Evolutionary conservation across 371 early-diverging fungal species (phyloP).

Genomic region (Blakeslea trispora): DNA sequence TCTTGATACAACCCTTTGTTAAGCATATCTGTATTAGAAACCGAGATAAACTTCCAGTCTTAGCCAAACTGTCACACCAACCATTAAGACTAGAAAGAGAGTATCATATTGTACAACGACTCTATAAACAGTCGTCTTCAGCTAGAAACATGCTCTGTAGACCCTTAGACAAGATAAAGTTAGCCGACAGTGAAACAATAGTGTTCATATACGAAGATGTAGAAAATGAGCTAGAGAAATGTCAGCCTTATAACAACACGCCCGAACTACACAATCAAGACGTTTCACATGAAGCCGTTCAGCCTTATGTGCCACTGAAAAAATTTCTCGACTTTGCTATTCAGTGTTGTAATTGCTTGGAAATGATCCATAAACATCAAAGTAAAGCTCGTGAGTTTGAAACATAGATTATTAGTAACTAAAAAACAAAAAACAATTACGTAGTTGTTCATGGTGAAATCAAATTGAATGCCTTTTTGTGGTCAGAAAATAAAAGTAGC

Average conservation of each 20-base stretch:
- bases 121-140: slow-evolving; percentile 32
- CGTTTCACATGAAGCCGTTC: neutral
- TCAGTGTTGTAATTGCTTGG: slow-evolving; percentile 50
- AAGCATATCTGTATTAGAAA: slow-evolving; percentile 19
- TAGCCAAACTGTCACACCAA: slow-evolving; percentile 51
- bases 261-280: slow-evolving; percentile 14
- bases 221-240: slow-evolving; percentile 34
- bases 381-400: slow-evolving; percentile 27
- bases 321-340: slow-evolving; percentile 46
- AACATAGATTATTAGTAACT: too few species aligned
- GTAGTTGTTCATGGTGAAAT: slow-evolving; percentile 53
- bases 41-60: slow-evolving; percentile 39
- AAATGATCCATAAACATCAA: slow-evolving; percentile 45
- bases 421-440: neutral
- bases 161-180: slow-evolving; percentile 39
- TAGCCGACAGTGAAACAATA: slow-evolving; percentile 29
- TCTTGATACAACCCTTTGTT: neutral
- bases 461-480: slow-evolving; percentile 43
- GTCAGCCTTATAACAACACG: slow-evolving; percentile 24
- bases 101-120: slow-evolving; percentile 46
- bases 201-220: slow-evolving; percentile 46
- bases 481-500: slow-evolving; percentile 32
- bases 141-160: slow-evolving; percentile 34
- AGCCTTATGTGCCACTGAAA: slow-evolving; percentile 17
- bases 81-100: slow-evolving; percentile 48